Conservation (phyloP, 2,329 filamentous ascomycete genomes). For the Hymenoscyphus linearis region DNA sequence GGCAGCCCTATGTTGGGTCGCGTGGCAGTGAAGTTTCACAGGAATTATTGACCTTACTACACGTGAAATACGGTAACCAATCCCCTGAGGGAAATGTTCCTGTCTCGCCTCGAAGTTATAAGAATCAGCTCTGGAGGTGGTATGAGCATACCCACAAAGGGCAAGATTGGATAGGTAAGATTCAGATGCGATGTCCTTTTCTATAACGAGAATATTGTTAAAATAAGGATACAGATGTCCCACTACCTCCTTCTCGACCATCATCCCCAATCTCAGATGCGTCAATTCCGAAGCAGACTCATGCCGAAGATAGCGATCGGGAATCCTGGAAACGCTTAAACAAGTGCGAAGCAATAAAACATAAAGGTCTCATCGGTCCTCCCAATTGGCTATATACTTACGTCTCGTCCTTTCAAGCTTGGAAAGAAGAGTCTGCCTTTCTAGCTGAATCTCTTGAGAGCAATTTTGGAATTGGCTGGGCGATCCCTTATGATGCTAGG, state of each 20-base stretch:
- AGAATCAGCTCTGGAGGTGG: not conserved
- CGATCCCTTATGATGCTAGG: not conserved
- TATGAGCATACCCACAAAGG: not conserved
- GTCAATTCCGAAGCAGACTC: not conserved
- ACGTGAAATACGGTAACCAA: not conserved
- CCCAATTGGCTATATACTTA: not conserved
- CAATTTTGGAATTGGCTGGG: not conserved
- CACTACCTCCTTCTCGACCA: not conserved
- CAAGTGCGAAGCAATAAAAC: not conserved
- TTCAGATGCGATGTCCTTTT: not conserved
- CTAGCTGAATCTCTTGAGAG: not conserved
- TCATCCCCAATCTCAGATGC: not conserved
- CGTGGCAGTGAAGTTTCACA: not conserved
- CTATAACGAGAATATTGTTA: not conserved
- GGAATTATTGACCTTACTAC: not conserved
- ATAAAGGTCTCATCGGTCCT: not conserved
- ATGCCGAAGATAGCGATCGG: not conserved
- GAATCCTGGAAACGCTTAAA: not conserved
- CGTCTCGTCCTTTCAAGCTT: not conserved
- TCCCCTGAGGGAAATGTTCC: not conserved
- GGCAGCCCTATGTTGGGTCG: not conserved
- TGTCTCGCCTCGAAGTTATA: not conserved
- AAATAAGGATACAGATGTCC: not conserved
- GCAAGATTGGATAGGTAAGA: not conserved
- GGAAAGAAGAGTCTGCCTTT: not conserved